These are phyloP conservation scores for Pseudognaphalium luteoalbum DNA, from an alignment of 129 eudicot genomes.

Conservation along the genomic window DNA sequence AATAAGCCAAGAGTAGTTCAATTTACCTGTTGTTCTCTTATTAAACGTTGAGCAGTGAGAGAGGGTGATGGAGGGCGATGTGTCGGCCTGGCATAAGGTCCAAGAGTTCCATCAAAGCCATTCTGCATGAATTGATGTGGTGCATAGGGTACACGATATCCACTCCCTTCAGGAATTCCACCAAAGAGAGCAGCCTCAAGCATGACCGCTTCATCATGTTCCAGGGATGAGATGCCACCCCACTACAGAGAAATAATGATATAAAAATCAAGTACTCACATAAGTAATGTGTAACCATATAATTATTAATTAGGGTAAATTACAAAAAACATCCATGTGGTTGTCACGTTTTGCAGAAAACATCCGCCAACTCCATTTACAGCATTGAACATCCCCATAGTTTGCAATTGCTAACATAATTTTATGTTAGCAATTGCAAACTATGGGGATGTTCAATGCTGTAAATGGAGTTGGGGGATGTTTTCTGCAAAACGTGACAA, in stretches of 20 bases:
- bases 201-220: slow-evolving; percentile 99
- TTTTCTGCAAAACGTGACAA: too few species aligned
- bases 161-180: slow-evolving; percentile 67
- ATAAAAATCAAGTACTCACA: neutral
- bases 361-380: too few species aligned
- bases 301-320: too few species aligned
- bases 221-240: slow-evolving; percentile 97
- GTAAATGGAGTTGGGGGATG: too few species aligned
- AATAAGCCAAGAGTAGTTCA: slow-evolving; percentile 4
- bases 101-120: slow-evolving; percentile 44
- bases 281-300: slow-evolving; percentile 9
- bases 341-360: too few species aligned
- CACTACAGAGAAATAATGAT: slow-evolving; percentile 44
- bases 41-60: slow-evolving; percentile 79
- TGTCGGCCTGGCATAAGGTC: slow-evolving; percentile 44
- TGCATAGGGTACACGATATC: slow-evolving; percentile 59
- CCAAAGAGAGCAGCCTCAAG: slow-evolving; percentile 99
- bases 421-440: too few species aligned
- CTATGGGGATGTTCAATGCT: too few species aligned
- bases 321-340: too few species aligned
- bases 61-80: slow-evolving; percentile 95
- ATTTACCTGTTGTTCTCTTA: slow-evolving; percentile 88
- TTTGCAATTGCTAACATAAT: too few species aligned
- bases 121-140: slow-evolving; percentile 62
- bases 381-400: too few species aligned